Conservation (phyloP, 148 eudicot species). For the Dianthus caryophyllus region DNA sequence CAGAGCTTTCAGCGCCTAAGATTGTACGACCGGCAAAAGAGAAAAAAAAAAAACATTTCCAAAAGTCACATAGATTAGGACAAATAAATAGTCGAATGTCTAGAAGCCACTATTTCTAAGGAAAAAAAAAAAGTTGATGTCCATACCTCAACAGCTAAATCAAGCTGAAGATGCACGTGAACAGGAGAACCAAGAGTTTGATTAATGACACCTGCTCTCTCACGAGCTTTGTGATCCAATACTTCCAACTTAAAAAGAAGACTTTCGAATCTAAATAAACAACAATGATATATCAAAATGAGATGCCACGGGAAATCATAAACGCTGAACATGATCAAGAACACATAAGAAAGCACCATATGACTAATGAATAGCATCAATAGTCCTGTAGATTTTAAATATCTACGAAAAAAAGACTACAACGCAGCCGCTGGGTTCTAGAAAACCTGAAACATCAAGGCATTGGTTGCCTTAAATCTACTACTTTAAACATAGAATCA, state of each 20-base stretch:
- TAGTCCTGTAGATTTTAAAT: no score
- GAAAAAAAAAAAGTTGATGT: no score
- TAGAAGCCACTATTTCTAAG: background rate
- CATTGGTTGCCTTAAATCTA: no score
- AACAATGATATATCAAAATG: slow-evolving; percentile 17
- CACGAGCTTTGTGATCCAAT: slow-evolving; percentile 85
- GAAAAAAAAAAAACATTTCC: background rate
- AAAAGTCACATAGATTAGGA: background rate
- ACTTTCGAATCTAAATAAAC: slow-evolving; percentile 62
- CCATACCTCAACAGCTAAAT: slow-evolving; percentile 71
- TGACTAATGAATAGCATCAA: no score
- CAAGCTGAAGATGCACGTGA: slow-evolving; percentile 73
- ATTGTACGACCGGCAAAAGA: slow-evolving; percentile 20
- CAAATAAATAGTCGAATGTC: background rate
- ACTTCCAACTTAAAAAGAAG: slow-evolving; percentile 79
- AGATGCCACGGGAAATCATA: slow-evolving; percentile 13
- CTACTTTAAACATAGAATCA: background rate
- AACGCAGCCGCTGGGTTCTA: no score
- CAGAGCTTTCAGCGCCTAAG: slow-evolving; percentile 65
- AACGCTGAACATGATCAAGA: no score
- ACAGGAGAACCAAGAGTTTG: slow-evolving; percentile 75
- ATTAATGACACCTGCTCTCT: slow-evolving; percentile 85
- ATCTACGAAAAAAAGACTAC: no score
- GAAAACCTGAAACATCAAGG: no score
- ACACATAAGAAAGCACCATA: no score